Evolutionary conservation across 2,329 filamentous ascomycete species (phyloP), one percentile per base, ranked within the genome.

Genomic region (Endothia cerciana): DNA sequence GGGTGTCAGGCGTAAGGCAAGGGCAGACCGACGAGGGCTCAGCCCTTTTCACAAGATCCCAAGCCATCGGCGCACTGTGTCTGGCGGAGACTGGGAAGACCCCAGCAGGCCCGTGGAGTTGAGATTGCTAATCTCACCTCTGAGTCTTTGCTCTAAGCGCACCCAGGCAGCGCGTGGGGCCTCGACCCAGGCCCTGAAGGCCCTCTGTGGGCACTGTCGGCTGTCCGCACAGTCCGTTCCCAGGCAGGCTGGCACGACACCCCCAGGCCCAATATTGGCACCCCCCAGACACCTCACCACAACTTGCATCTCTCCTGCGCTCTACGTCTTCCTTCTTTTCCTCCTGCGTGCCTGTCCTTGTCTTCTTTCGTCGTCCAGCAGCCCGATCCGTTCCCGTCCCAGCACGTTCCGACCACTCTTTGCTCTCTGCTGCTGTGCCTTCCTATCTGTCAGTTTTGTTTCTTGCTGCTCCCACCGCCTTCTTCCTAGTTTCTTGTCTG

Each of bases 71-170:
- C 33, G 49, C 61, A 63, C 61, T 57, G 61, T 63, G 28, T 5
- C 4, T 19, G 4, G 41, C 3, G n/a, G 19, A 3, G 22, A 30
- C 43, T 57, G 61, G 45, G 25, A 57, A 22, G 33, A 33, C 40
- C 53, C 36, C 36, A 45, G 61, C 49, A 45, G 60, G 40, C 51
- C 40, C 57, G 51, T n/a, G 62, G 40, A 19, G 57, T 43, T 62
- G 65, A 67, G 65, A 67, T 67, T 67, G 65, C 65, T 67, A 64
- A 67, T 67, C 65, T 67, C 65, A 67, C 65, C 56, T 64, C 65
- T 61, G 61, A 60, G 61, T 64, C 47, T 60, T 45, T 56, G 36
- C 30, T 38, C 40, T 30, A 25, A 19, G 57, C 62, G 47, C 59
- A 47, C 30, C 60, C 60, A 63, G 45, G 59, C 59, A 33, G 25